These are phyloP conservation scores for Parasitella parasitica DNA, from an alignment of 371 early-diverging fungal species.

Conservation along the genomic window DNA sequence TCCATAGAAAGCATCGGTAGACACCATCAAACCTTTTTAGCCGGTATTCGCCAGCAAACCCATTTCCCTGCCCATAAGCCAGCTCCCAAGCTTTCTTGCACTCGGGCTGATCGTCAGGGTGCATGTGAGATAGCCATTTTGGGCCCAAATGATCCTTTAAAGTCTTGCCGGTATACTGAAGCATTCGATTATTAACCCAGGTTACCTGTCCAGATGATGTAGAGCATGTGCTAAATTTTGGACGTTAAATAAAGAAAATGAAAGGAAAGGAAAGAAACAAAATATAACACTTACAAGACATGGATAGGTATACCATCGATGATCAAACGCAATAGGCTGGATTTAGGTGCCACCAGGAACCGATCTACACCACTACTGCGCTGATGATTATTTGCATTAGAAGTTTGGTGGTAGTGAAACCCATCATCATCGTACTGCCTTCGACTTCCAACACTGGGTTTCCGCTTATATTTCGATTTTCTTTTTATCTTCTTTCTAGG, in stretches of 20 bases:
- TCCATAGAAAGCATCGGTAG: slow-evolving; percentile 62
- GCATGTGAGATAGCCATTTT: slow-evolving; percentile 55
- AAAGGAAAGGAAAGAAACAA: neutral
- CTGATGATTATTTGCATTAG: neutral
- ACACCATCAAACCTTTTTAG: slow-evolving; percentile 60
- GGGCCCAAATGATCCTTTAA: slow-evolving; percentile 55
- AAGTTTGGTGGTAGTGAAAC: slow-evolving; percentile 21
- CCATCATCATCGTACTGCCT: slow-evolving; percentile 22
- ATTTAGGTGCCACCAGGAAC: slow-evolving; percentile 48
- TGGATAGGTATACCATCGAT: slow-evolving; percentile 67
- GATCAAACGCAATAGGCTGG: slow-evolving; percentile 55
- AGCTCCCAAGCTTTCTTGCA: slow-evolving; percentile 54
- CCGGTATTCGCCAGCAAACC: slow-evolving; percentile 61
- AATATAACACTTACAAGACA: slow-evolving; percentile 58
- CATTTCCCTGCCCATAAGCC: slow-evolving; percentile 57
- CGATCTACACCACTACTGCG: slow-evolving; percentile 23
- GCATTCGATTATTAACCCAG: slow-evolving; percentile 63
- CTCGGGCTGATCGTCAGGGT: slow-evolving; percentile 55
- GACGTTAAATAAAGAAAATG: neutral
- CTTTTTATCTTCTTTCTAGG: neutral
- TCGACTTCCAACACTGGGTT: neutral
- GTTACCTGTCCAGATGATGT: slow-evolving; percentile 55
- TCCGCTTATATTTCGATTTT: neutral
- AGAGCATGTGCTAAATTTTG: slow-evolving; percentile 53
- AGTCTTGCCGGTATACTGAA: slow-evolving; percentile 56